Evolutionary conservation across 208 protist species (phyloP), one percentile per base, ranked within the genome.

Genomic region (Wallacemonas rigidus): DNA sequence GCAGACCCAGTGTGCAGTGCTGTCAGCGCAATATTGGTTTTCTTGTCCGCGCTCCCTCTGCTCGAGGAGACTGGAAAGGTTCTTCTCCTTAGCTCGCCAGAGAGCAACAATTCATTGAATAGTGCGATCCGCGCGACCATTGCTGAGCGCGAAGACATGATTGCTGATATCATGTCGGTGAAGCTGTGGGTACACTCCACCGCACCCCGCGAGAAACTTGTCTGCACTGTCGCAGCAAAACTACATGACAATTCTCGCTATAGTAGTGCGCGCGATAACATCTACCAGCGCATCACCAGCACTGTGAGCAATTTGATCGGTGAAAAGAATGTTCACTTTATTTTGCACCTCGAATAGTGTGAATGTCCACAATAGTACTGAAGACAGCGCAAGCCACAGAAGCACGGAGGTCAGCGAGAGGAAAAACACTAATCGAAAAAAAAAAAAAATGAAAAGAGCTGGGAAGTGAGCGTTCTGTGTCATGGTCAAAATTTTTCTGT

Each of bases 1-100:
- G 80, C 82, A 2, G 93, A 96, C 75, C 85, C 93, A 0, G 82
- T 96, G 63, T 95, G 85, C 70, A 94, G 86, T 40, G 68, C 82
- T 1, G 41, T 93, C n/a, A 95, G 90, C 44, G 78, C 85, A 9
- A 58, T 78, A 1, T 67, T 96, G 47, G 91, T 96, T 72, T 74
- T 94, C 2, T 38, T 85, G 15, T 92, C 90, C 8, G 88, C 88
- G 1, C 77, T 96, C 45, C 90, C 93, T 15, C 77, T 97, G 3
- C 69, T 96, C 2, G 67, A 85, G 39, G 89, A 95, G 73, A 92
- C 89, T 1, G 89, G 89, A 58, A 91, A 84, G 75, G 71, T 96
- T 7, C 77, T 95, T 43, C 70, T 94, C 4, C 76, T 94, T 15
- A 77, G 71, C 2, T 75, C 72, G 53, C 75, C 78, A 7, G 69